Percentiles rank a stretch among this genome's conserved stretches.
Evolutionary conservation across 345 rosid species (phyloP).

Genomic region (Pistacia vera): DNA sequence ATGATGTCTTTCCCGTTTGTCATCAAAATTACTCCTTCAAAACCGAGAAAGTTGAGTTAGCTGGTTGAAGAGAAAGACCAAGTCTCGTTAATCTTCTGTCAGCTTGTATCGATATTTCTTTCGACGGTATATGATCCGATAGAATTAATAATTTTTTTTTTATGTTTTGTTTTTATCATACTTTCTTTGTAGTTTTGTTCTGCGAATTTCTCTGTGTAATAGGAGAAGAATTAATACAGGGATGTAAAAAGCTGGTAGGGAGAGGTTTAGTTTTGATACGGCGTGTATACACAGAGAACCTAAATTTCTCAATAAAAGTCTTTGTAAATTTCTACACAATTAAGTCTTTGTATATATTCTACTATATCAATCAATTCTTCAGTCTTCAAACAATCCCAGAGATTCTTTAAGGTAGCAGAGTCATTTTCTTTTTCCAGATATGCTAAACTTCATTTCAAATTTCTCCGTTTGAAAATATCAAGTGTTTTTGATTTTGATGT

Average conservation of each 20-base stretch:
- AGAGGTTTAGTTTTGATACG: background rate
- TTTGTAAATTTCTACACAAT: too few relatives aligned
- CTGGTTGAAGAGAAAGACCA: background rate
- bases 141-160: too few relatives aligned
- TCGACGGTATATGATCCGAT: too few relatives aligned
- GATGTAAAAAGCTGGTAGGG: background rate
- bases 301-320: background rate
- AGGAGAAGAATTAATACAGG: background rate
- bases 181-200: too few relatives aligned
- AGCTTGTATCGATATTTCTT: background rate
- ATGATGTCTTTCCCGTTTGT: conserved; percentile 83
- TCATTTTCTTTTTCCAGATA: too few relatives aligned
- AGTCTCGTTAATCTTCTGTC: background rate
- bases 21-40: conserved; percentile 62
- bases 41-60: conserved; percentile 30
- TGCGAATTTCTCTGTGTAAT: background rate
- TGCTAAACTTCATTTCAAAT: too few relatives aligned
- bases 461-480: background rate
- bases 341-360: too few relatives aligned
- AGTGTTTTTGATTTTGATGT: too few relatives aligned
- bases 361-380: background rate
- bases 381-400: background rate
- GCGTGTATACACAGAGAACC: background rate
- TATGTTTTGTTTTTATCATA: too few relatives aligned
- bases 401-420: too few relatives aligned